Evolutionary conservation across 352 stramenopile genomes (phyloP).

Genomic region (Pythium vanterpoolii): DNA sequence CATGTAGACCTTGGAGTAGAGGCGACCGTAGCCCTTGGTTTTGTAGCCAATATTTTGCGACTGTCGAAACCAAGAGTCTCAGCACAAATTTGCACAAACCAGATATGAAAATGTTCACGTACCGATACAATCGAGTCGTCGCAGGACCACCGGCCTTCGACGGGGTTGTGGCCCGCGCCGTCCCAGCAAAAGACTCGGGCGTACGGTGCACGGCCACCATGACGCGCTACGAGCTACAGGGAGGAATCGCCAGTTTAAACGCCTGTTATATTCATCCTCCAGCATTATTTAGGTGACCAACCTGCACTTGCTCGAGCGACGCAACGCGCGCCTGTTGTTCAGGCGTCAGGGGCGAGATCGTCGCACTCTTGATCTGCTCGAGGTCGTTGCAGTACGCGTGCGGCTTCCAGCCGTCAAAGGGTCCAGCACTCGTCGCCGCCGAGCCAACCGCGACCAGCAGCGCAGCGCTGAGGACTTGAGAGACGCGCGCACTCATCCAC

Average conservation of each 20-base stretch:
- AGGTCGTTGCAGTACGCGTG: slow-evolving; percentile 82
- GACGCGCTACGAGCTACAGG: slow-evolving; percentile 75
- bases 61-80: slow-evolving; percentile 23
- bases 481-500: slow-evolving; percentile 11
- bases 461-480: slow-evolving; percentile 11
- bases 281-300: no score
- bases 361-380: slow-evolving; percentile 48
- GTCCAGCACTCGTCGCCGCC: slow-evolving; percentile 29
- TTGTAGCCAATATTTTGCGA: slow-evolving; percentile 69
- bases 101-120: slow-evolving; percentile 7
- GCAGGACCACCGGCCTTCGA: slow-evolving; percentile 75
- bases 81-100: neutral
- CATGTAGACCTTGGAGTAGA: slow-evolving; percentile 82
- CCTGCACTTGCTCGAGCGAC: slow-evolving; percentile 81
- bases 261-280: no score
- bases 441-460: slow-evolving; percentile 20
- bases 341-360: slow-evolving; percentile 54
- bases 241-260: no score
- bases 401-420: slow-evolving; percentile 74
- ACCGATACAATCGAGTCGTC: slow-evolving; percentile 70
- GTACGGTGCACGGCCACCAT: slow-evolving; percentile 75
- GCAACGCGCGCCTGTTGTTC: slow-evolving; percentile 56
- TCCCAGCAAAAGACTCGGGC: slow-evolving; percentile 80
- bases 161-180: slow-evolving; percentile 53
- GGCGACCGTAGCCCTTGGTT: slow-evolving; percentile 53